A percentile compares a stretch with the other conserved stretches of the same genome.
These are phyloP conservation scores for Talaromyces funiculosus DNA, from an alignment of 2,329 filamentous ascomycete genomes.

Conservation along the genomic window DNA sequence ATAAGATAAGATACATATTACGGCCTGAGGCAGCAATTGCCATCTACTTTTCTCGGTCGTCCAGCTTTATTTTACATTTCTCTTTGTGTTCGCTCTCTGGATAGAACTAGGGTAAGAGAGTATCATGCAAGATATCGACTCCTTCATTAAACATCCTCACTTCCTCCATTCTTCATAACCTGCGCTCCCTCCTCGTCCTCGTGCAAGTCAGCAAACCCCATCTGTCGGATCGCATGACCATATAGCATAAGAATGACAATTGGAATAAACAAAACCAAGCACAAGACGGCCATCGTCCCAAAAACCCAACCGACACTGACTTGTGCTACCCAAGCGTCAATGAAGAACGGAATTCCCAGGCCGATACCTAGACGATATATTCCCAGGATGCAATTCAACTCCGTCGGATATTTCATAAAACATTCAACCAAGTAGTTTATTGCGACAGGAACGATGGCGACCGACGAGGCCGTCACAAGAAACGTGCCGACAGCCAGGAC, in stretches of 20 bases:
- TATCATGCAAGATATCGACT: neutral
- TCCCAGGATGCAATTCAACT: conserved; percentile 8
- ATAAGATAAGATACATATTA: conserved; percentile 14
- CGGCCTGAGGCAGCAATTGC: neutral
- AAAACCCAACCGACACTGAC: conserved; percentile 12
- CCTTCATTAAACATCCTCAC: neutral
- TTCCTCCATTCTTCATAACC: neutral
- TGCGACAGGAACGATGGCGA: neutral
- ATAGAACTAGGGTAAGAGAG: neutral
- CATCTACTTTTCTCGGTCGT: neutral
- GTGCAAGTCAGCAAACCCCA: conserved; percentile 9
- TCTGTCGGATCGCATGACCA: conserved; percentile 3
- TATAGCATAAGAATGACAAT: conserved; percentile 9
- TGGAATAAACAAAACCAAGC: conserved; percentile 2
- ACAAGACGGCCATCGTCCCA: conserved; percentile 11
- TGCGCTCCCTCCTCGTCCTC: conserved; percentile 11
- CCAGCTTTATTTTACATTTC: neutral
- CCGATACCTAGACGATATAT: conserved; percentile 11
- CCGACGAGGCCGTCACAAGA: neutral
- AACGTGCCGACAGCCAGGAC: conserved; percentile 10
- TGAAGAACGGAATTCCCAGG: conserved; percentile 11
- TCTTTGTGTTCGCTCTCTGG: neutral
- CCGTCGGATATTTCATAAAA: conserved; percentile 12
- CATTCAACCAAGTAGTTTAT: conserved; percentile 14
- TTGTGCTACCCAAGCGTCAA: conserved; percentile 1